Conservation (phyloP, 1,284 basidiomycete species). For the Cryptococcus sp. region DNA sequence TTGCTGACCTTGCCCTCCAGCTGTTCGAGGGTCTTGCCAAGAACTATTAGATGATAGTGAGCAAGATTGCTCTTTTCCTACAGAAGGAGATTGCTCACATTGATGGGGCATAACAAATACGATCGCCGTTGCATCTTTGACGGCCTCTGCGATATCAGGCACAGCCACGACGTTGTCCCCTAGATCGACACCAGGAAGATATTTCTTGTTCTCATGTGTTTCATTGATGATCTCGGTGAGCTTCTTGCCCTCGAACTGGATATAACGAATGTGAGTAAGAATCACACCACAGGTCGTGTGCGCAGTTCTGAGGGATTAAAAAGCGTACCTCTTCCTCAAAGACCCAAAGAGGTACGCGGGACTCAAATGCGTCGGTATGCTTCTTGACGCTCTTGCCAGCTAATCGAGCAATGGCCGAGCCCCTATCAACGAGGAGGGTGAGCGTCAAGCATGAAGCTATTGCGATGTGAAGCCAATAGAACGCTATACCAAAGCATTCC, state of each 20-base stretch:
- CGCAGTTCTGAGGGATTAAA: neutral
- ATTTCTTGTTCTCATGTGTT: slow-evolving; percentile 55
- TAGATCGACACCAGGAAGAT: slow-evolving; percentile 58
- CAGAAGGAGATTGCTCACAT: slow-evolving; percentile 40
- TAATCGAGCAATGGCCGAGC: slow-evolving; percentile 60
- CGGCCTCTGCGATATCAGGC: slow-evolving; percentile 56
- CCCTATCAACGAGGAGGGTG: slow-evolving; percentile 50
- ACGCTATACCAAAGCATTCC: too few relatives aligned
- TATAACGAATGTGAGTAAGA: neutral
- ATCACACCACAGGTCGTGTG: neutral
- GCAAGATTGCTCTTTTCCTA: neutral
- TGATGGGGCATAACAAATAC: slow-evolving; percentile 63
- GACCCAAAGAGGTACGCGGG: slow-evolving; percentile 56
- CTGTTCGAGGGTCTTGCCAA: slow-evolving; percentile 48
- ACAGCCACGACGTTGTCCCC: slow-evolving; percentile 58
- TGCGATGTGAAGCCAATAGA: neutral
- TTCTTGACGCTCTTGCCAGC: slow-evolving; percentile 55
- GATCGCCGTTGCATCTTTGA: slow-evolving; percentile 58
- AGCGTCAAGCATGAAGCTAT: neutral
- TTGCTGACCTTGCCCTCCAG: slow-evolving; percentile 54
- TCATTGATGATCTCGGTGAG: slow-evolving; percentile 60
- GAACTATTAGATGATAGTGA: slow-evolving; percentile 30
- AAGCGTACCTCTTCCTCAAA: slow-evolving; percentile 56
- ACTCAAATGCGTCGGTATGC: slow-evolving; percentile 54
- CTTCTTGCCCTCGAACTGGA: slow-evolving; percentile 57